Base-by-base conservation (phyloP, 495 filamentous ascomycete genomes). In the Neurospora sp. region DNA sequence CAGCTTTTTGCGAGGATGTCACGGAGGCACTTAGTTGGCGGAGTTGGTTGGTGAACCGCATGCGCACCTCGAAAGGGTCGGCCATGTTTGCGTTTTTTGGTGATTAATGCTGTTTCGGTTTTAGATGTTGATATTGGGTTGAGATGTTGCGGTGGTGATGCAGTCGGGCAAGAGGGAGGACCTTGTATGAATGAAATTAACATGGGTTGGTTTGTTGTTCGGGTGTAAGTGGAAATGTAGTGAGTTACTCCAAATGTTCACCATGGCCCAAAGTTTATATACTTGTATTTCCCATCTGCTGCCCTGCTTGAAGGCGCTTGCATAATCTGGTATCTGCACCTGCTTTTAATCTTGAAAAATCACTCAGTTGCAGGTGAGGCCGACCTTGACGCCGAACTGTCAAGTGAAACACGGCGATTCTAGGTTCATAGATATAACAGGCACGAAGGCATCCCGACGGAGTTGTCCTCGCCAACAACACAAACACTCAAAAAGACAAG, bases 1-100 rank as follows among this genome's bases (percentile, higher is more conserved):
- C 96, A 2, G 94, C 93, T 86, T 97, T 97, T 75, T 94, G 93
- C 8, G 93, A 91, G 2, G 94, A 94, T 9, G 91, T 92, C 45
- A 94, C 89, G 8, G 92, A 93, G 12, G 96, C 96, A 76, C 93
- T 97, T 37, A 99, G 88, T 76, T 94, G 90, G 69, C 94, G 90
- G 6, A 99, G 88, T 75, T 93, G 92, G 68, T 85, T 86, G 14
- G 94, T 97, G 83, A 99, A 99, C 78, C 94, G 93, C 88, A 99
- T 93, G 77, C 96, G 94, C 72, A 97, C 94, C 84, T 98, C 95
- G 83, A 99, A 99, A 1, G 96, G 96, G 83, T 99, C 96, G 68
- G 90, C 91, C 92, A 96, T 96, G 59, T 70, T 76, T 72, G 17
- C 65, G 59, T 70, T 12, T 40, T 40, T 71, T 73, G 22, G 16